phyloP scores from a whole-genome alignment of 2,329 filamentous ascomycete genomes.

The Pleomassaria siparia region DNA sequence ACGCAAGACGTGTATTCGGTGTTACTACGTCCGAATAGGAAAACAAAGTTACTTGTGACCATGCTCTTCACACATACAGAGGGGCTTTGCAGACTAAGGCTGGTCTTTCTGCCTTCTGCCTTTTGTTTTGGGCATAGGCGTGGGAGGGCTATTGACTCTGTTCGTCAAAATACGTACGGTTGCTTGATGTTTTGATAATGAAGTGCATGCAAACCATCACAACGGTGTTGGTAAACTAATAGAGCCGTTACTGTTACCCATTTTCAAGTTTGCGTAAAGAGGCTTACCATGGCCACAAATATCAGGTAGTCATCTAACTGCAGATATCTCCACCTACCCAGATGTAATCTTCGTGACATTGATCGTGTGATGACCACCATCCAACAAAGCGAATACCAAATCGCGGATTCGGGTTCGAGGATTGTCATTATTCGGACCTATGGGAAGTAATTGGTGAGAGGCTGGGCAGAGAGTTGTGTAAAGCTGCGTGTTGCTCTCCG shows the following conservation, averaged over 20 bases:
- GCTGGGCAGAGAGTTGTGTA: neutral
- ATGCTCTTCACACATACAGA: too few relatives aligned
- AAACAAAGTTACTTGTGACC: too few relatives aligned
- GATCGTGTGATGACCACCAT: constrained; percentile 32
- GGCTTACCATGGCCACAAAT: constrained; percentile 34
- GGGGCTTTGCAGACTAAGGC: too few relatives aligned
- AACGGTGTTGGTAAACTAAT: constrained; percentile 35
- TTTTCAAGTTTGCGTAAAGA: neutral
- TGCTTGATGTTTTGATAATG: constrained; percentile 35
- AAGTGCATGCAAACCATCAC: constrained; percentile 37
- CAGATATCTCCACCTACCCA: constrained; percentile 34
- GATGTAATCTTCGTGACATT: constrained; percentile 31
- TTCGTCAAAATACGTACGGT: too few relatives aligned
- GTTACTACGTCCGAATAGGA: too few relatives aligned
- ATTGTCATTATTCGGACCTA: constrained; percentile 25
- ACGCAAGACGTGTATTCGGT: too few relatives aligned
- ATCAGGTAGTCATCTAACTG: constrained; percentile 42
- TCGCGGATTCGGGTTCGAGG: constrained; percentile 36
- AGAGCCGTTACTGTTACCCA: constrained; percentile 1
- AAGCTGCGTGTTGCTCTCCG: neutral
- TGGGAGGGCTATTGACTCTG: too few relatives aligned
- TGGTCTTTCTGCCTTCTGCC: too few relatives aligned
- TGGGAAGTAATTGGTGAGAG: neutral
- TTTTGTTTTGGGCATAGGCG: too few relatives aligned
- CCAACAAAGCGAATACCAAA: constrained; percentile 38